Conservation (phyloP, 257 asterid genomes). For the Gardenia jasminoides region DNA sequence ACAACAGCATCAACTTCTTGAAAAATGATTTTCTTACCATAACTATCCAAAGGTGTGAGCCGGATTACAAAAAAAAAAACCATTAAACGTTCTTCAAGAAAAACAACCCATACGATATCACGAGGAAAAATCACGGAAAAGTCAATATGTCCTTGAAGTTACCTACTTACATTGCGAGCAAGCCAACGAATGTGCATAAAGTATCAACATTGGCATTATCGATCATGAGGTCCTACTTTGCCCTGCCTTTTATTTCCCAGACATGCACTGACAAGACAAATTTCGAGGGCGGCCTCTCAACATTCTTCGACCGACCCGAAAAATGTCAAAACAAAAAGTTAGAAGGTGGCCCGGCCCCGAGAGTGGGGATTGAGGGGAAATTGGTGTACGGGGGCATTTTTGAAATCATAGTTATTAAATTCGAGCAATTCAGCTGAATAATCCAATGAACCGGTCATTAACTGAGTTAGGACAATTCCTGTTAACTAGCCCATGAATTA, state of each 20-base stretch:
- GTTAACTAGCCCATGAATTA: too few species aligned
- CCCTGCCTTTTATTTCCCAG: too few species aligned
- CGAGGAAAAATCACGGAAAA: not conserved
- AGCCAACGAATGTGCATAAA: not conserved
- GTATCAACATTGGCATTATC: not conserved
- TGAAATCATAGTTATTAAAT: too few species aligned
- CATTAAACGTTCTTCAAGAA: not conserved
- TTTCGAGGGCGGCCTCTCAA: constrained; percentile 7
- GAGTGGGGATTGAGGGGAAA: not conserved
- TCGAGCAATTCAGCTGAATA: too few species aligned
- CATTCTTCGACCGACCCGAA: not conserved
- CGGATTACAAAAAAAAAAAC: not conserved
- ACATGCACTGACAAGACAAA: too few species aligned
- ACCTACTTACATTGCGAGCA: not conserved
- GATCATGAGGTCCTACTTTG: too few species aligned
- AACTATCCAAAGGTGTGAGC: too few species aligned
- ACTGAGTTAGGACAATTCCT: too few species aligned
- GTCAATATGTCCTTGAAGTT: not conserved
- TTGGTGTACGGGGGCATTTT: not conserved
- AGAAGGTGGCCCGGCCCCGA: not conserved
- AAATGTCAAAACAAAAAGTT: not conserved
- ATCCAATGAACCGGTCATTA: too few species aligned
- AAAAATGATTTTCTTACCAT: not conserved
- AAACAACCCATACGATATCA: not conserved
- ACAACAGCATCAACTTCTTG: not conserved